A percentile compares a stretch with the other conserved stretches of the same genome.
phyloP scores from a whole-genome alignment of 495 filamentous ascomycete species.

The Pseudomonodictys pantanalensis region DNA sequence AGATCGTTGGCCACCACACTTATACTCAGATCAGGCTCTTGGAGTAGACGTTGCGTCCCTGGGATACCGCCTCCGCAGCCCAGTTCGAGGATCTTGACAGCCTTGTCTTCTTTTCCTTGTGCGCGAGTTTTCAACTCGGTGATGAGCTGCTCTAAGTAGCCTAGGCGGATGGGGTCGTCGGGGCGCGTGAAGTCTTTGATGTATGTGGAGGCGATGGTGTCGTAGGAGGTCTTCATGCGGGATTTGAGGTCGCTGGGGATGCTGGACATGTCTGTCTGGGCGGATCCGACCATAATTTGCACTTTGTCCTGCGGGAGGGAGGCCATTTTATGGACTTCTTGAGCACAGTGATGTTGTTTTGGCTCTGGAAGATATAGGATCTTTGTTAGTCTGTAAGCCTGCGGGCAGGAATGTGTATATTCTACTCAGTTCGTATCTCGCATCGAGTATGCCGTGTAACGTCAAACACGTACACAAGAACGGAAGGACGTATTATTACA shows the following conservation, averaged over 20 bases:
- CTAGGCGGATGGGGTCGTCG: slow-evolving; percentile 35
- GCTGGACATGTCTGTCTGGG: too few species aligned
- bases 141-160: slow-evolving; percentile 38
- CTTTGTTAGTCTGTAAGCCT: too few species aligned
- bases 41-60: slow-evolving; percentile 36
- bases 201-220: slow-evolving; percentile 44
- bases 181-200: slow-evolving; percentile 39
- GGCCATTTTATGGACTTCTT: too few species aligned
- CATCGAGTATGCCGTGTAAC: too few species aligned
- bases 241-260: slow-evolving; percentile 25
- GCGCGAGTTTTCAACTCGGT: slow-evolving; percentile 4
- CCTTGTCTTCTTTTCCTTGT: slow-evolving; percentile 5
- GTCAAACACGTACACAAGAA: too few species aligned
- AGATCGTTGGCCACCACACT: slow-evolving; percentile 46
- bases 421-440: too few species aligned
- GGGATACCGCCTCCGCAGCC: slow-evolving; percentile 47
- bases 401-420: too few species aligned
- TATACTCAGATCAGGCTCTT: neutral
- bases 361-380: too few species aligned
- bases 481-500: too few species aligned
- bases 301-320: too few species aligned
- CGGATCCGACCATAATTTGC: too few species aligned
- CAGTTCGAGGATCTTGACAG: slow-evolving; percentile 39
- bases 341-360: too few species aligned
- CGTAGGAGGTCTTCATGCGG: slow-evolving; percentile 39